Percentiles rank a stretch among this genome's conserved stretches.
phyloP scores from a whole-genome alignment of 345 rosid species.

The Hibiscus mutabilis region DNA sequence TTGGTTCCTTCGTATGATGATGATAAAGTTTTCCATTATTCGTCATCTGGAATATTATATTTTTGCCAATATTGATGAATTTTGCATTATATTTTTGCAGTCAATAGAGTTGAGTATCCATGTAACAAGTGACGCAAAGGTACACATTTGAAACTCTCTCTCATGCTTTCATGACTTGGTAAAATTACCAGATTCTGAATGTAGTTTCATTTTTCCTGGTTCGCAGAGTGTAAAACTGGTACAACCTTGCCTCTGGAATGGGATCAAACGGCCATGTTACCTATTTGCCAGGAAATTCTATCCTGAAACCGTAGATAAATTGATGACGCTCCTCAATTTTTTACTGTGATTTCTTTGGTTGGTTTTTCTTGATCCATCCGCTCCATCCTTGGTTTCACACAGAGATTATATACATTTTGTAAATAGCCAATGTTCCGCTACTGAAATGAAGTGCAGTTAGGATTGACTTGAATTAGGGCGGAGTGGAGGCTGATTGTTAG shows the following conservation, averaged over 20 bases:
- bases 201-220: not conserved
- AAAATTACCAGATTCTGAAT: not conserved
- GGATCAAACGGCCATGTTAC: slow-evolving; percentile 85
- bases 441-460: slow-evolving; percentile 17
- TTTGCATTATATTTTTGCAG: slow-evolving; percentile 37
- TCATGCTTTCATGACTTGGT: not conserved
- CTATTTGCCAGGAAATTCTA: slow-evolving; percentile 90
- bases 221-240: slow-evolving; percentile 52
- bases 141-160: slow-evolving; percentile 18
- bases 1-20: not conserved
- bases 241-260: slow-evolving; percentile 85
- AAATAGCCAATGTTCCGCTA: slow-evolving; percentile 22
- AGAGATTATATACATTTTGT: slow-evolving; percentile 23
- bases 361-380: slow-evolving; percentile 17
- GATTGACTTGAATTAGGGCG: slow-evolving; percentile 19
- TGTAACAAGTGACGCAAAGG: slow-evolving; percentile 80
- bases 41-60: not conserved
- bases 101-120: slow-evolving; percentile 64
- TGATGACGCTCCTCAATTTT: slow-evolving; percentile 60
- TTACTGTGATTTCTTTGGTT: slow-evolving; percentile 43
- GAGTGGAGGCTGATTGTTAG: slow-evolving; percentile 37
- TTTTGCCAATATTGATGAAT: not conserved
- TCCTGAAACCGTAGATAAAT: slow-evolving; percentile 56
- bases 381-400: slow-evolving; percentile 22
- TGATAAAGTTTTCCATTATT: not conserved